Evolutionary conservation across 768 basidiomycete genomes (phyloP), one percentile per base, ranked within the genome.

Genomic region (Chalciporus sphaerocephalus): DNA sequence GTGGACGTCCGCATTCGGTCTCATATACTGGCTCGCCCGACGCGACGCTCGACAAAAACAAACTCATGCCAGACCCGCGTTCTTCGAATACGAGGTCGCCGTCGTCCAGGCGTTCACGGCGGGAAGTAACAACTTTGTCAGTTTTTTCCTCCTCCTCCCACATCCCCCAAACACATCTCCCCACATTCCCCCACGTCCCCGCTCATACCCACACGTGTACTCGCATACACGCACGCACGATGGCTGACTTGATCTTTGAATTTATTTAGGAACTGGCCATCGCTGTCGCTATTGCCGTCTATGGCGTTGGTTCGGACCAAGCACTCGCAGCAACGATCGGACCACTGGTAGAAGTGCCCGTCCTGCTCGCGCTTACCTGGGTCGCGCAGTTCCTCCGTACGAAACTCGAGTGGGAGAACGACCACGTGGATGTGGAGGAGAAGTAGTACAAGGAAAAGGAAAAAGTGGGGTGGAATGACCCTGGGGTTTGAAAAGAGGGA

Each of bases 281-380:
- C 42, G 89, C 91, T 0, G 83, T 92, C 1, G 75, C 82, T 3
- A 83, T 90, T 33, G 82, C 86, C 0, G 79, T 84, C 0, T 92
- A 82, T 62, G 89, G 91, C 3, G 79, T 85, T 5, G 74, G 80
- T 5, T 88, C 86, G 0, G 80, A 85, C 44, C 83, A 92, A 65
- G 88, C 86, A 0, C 70, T 92, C 1, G 89, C 89, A 0, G 87
- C 88, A 0, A 90, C 88, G 0, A 82, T 87, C 17, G 85, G 86
- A 0, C 85, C 83, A 0, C 67, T 87, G n/a, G 79, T 85, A 0
- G 83, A 88, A 57, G 90, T 92, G 0, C 90, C 87, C 0, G 86
- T 90, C 2, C 65, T 91, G 36, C 74, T 91, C 12, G 69, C 70
- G 1, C 63, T 91, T 44, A 85, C 81, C 5, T 87, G 79, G 76